Percentiles rank a stretch among this genome's conserved stretches.
Conservation (phyloP, 108 stramenopile species). For the Nitzschia palea region DNA sequence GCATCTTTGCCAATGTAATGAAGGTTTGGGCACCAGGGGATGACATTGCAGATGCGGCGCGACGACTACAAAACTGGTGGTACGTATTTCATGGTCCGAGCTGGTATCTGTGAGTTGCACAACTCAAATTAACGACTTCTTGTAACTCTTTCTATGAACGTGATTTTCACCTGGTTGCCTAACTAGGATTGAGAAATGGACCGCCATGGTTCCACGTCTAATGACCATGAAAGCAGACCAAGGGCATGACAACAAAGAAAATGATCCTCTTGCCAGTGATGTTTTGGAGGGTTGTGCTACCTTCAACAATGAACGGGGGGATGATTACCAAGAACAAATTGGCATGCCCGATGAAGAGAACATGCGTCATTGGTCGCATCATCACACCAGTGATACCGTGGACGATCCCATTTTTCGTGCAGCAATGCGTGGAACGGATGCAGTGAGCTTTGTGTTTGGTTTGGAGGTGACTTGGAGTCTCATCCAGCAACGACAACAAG, state of each 20-base stretch:
- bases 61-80: constrained; percentile 78
- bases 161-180: too few species aligned
- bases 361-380: constrained; percentile 93
- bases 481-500: constrained; percentile 86
- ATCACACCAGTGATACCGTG: constrained; percentile 85
- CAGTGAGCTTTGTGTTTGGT: constrained; percentile 94
- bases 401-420: constrained; percentile 93
- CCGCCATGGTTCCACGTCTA: constrained; percentile 70
- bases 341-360: constrained; percentile 96
- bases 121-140: too few species aligned
- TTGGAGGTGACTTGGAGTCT: constrained; percentile 93
- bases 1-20: constrained; percentile 85
- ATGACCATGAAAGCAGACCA: constrained; percentile 82
- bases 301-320: constrained; percentile 75
- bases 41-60: constrained; percentile 77
- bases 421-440: constrained; percentile 82
- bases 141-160: too few species aligned
- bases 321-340: constrained; percentile 87
- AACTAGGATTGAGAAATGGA: constrained; percentile 72
- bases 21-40: constrained; percentile 82
- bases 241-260: constrained; percentile 17
- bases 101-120: too few species aligned
- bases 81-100: too few species aligned
- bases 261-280: constrained; percentile 9
- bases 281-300: constrained; percentile 18